Base-by-base conservation (phyloP, 2,329 filamentous ascomycete genomes). In the Cladosporium velox region DNA sequence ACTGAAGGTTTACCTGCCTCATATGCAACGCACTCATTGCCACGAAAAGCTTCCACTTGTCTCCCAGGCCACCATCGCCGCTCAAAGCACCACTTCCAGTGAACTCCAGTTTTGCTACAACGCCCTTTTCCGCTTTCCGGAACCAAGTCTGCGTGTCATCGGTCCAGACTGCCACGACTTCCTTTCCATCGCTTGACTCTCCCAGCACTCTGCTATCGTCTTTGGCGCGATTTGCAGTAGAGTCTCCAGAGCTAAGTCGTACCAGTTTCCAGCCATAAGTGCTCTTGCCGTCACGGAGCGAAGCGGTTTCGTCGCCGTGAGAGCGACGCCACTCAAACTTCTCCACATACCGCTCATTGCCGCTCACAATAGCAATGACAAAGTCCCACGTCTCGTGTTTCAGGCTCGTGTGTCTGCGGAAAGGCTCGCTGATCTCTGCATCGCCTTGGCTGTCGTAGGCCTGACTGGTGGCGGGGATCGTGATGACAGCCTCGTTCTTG, bases 111-210 rank as follows among this genome's bases (percentile, higher is more conserved):
- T 58, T 67, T n/a, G 66, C 67, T 14, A 67, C 28, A 26, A 69
- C 68, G 30, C 61, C 68, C 60, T 69, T 71, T 28, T 65, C 67
- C 15, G 34, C 57, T n/a, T 38, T 38, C 41, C 57, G 57, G 12
- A 59, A 59, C 64, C 64, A 65, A 1, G 57, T 59, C 44, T 67
- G 66, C 58, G 63, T 60, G 15, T 67, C 67, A 24, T 69, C 68
- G 10, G 68, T 68, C 66, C 66, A 70, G 2, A 68, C 68, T 35
- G 69, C 67, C 10, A 71, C 68, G 7, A 68, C 66, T 47, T 71
- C 68, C 38, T 70, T 70, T 11, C 69, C 69, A 66, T 71, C 69
- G 32, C 68, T 70, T 10, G 65, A 68, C 41, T 35, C 28, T 3
- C 66, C 66, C 21, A 54, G 44, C 30, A 34, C 47, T 21, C 59